phyloP scores from a whole-genome alignment of 2,329 filamentous ascomycete genomes.

The Penicillium janthinellum region DNA sequence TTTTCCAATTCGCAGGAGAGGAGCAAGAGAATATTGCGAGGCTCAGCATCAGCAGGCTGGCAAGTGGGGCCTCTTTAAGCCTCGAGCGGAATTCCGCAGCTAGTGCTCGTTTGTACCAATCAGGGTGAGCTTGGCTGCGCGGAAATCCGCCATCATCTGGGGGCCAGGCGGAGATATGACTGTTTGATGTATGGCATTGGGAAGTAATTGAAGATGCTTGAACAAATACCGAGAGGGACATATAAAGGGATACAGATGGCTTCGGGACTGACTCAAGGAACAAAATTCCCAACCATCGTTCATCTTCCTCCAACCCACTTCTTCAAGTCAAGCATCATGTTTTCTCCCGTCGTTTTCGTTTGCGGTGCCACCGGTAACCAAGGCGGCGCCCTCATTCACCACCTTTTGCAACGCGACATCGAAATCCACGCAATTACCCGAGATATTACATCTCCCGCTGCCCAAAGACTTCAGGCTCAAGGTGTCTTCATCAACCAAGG shows the following conservation, averaged over 20 bases:
- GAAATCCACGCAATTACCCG: constrained; percentile 38
- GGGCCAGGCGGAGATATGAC: neutral
- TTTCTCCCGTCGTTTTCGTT: constrained; percentile 27
- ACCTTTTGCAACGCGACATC: constrained; percentile 31
- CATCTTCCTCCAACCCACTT: neutral
- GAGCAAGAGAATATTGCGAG: neutral
- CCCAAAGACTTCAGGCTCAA: constrained; percentile 30
- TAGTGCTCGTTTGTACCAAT: constrained; percentile 10
- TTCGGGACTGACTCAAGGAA: too few species aligned
- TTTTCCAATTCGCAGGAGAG: neutral
- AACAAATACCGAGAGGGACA: neutral
- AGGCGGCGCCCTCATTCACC: constrained; percentile 32
- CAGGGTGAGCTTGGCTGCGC: neutral
- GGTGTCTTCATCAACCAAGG: constrained; percentile 37
- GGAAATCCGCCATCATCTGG: constrained; percentile 8
- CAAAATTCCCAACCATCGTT: neutral
- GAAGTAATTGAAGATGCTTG: neutral
- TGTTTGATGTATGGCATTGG: neutral
- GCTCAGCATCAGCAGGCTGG: neutral
- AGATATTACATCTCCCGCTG: constrained; percentile 28
- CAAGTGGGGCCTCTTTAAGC: neutral
- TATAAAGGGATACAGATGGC: neutral
- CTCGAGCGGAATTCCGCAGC: constrained; percentile 23
- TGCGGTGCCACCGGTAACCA: constrained; percentile 36
- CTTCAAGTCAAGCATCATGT: constrained; percentile 9